Base-by-base conservation (phyloP, 169 alveolate species). In the Haemoproteus tartakovskyi region DNA sequence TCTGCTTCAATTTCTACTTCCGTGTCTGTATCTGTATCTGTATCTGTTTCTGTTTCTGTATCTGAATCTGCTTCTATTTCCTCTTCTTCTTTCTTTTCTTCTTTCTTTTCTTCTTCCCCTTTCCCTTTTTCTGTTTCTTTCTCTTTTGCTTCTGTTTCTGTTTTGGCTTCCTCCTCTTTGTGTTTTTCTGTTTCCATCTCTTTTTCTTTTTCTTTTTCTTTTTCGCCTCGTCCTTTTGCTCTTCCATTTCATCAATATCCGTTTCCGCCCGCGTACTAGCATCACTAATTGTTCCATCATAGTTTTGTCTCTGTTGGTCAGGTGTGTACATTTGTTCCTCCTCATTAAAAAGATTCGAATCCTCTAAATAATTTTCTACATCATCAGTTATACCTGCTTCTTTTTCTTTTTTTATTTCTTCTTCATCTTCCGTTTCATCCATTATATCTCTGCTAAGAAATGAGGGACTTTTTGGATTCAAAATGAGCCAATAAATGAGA, bases 381-480 rank as follows among this genome's bases (percentile, higher is more conserved):
- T n/a, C n/a, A n/a, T n/a, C n/a, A n/a, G n/a, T n/a, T n/a, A n/a
- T n/a, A n/a, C n/a, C 60, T 2, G 33, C 8, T 33, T 74, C 37
- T 51, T 51, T 59, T 43, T 74, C 84, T 4, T 11, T 3, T 12
- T 14, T 24, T 14, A 24, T 14, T 26, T 54, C 54, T 56, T 27
- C 78, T 41, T 27, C 16, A 0, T 14, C 27, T 43, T 43, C 33
- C n/a, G 24, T 27, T 24, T 74, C 47, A n/a, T 41, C 24, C 2
- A 61, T 19, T n/a, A n/a, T n/a, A n/a, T n/a, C n/a, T n/a, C n/a
- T n/a, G 38, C 54, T 38, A 29, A 48, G 64, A 14, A 3, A 1
- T 74, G 59, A 33, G 18, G 84, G 84, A 26, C 45, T 56, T 12
- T 62, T 78, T 6, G 84, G 84, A 57, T 74, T 74, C 18, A 74